A percentile compares a stretch with the other conserved stretches of the same genome.
phyloP scores from a whole-genome alignment of 2,329 filamentous ascomycete genomes.

The Colletotrichum sp. region DNA sequence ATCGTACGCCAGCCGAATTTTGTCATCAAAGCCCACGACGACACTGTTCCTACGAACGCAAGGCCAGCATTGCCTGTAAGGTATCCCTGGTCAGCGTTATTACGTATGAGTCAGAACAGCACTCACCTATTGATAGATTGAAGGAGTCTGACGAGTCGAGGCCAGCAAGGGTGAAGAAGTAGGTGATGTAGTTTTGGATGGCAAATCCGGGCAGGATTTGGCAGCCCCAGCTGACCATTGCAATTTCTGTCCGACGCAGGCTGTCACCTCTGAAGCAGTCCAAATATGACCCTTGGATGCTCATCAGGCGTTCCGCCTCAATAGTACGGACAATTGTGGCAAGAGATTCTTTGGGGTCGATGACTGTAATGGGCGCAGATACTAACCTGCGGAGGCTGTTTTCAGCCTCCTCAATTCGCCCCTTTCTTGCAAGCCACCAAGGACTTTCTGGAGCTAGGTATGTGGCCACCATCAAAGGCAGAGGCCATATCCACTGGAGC shows the following conservation, averaged over 20 bases:
- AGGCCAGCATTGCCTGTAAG: neutral
- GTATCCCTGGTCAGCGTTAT: neutral
- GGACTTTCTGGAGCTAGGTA: constrained; percentile 42
- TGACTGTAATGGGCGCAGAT: constrained; percentile 25
- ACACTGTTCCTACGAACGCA: constrained; percentile 45
- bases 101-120: rapidly evolving
- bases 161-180: constrained; percentile 50
- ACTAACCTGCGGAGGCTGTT: constrained; percentile 43
- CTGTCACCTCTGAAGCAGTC: constrained; percentile 46
- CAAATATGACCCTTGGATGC: constrained; percentile 50
- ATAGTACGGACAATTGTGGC: neutral
- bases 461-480: constrained; percentile 33
- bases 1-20: constrained; percentile 49
- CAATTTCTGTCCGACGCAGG: constrained; percentile 49
- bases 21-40: constrained; percentile 48
- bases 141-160: neutral
- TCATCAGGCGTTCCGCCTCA: constrained; percentile 40
- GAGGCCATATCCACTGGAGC: constrained; percentile 41
- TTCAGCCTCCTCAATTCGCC: constrained; percentile 50
- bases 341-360: neutral
- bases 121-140: neutral
- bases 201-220: constrained; percentile 43
- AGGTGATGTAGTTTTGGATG: constrained; percentile 36
- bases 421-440: constrained; percentile 42
- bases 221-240: constrained; percentile 41